Percentiles rank a stretch among this genome's conserved stretches.
These are phyloP conservation scores for Taphrina communis DNA, from an alignment of 1,139 yeast genomes.

Conservation along the genomic window DNA sequence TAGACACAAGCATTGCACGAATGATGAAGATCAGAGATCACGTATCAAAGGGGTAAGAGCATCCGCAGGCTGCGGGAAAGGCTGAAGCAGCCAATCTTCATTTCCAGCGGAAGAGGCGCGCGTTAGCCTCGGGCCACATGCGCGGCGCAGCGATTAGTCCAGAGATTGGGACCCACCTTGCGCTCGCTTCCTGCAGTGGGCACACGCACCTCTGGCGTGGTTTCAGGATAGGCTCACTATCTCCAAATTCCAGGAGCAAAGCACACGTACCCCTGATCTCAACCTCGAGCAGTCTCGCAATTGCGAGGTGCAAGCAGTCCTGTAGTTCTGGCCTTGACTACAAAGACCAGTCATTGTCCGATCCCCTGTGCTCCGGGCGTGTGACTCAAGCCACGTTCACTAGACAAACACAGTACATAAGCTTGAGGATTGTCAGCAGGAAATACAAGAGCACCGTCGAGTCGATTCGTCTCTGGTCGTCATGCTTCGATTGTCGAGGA, in stretches of 20 bases:
- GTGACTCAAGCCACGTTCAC: background rate
- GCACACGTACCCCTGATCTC: slow-evolving; percentile 7
- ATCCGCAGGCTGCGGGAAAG: background rate
- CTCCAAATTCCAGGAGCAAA: background rate
- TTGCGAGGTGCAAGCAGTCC: too few species aligned
- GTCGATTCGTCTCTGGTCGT: background rate
- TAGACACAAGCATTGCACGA: background rate
- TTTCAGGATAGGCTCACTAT: too few species aligned
- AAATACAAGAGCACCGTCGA: too few species aligned
- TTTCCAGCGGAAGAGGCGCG: slow-evolving; percentile 1
- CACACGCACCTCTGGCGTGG: too few species aligned
- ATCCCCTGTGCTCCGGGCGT: background rate
- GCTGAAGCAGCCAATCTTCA: slow-evolving; percentile 8
- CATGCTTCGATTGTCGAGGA: background rate
- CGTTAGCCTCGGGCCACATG: slow-evolving; percentile 8
- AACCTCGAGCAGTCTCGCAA: too few species aligned
- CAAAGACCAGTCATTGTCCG: background rate
- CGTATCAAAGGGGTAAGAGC: background rate
- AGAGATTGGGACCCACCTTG: background rate
- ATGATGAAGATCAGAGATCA: background rate
- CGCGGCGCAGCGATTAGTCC: background rate
- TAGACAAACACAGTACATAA: background rate
- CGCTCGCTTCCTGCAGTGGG: background rate
- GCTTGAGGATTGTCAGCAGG: background rate
- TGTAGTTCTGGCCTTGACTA: too few species aligned